These are phyloP conservation scores for Tricholoma flavovirens DNA, from an alignment of 768 basidiomycete genomes.

Conservation along the genomic window DNA sequence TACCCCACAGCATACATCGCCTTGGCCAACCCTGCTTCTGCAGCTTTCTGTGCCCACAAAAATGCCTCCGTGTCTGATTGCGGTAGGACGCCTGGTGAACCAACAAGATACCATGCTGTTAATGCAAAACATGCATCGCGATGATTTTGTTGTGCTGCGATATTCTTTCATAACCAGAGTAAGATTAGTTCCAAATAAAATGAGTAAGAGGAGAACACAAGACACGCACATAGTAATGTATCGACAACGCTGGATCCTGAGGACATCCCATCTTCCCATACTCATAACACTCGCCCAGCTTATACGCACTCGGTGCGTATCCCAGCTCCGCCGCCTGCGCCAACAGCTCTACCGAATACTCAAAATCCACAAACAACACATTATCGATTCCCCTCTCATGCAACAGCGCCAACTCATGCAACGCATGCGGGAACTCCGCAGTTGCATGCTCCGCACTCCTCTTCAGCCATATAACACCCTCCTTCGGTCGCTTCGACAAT, in stretches of 20 bases:
- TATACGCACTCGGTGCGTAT: conserved; percentile 93
- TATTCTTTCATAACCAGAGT: conserved; percentile 58
- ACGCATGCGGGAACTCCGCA: conserved; percentile 92
- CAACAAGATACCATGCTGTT: conserved; percentile 99
- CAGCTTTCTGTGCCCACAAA: conserved; percentile 95
- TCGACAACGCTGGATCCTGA: conserved; percentile 92
- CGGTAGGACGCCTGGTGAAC: conserved; percentile 93
- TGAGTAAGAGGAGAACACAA: conserved; percentile 4
- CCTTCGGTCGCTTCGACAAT: conserved; percentile 79
- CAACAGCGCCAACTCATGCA: conserved; percentile 89
- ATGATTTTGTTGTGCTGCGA: conserved; percentile 96
- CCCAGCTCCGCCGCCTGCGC: conserved; percentile 95
- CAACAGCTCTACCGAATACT: conserved; percentile 90
- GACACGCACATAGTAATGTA: conserved; percentile 97
- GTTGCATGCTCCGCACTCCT: conserved; percentile 92
- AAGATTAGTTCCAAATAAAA: conserved; percentile 7
- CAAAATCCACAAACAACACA: conserved; percentile 93
- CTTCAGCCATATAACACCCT: conserved; percentile 99
- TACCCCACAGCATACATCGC: conserved; percentile 99
- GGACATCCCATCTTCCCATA: conserved; percentile 99
- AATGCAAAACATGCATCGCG: conserved; percentile 97
- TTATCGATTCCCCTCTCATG: conserved; percentile 99
- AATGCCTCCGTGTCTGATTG: conserved; percentile 99
- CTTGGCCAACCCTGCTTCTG: conserved; percentile 86
- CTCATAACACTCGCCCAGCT: conserved; percentile 97